Evolutionary conservation across 2,329 filamentous ascomycete species (phyloP), one percentile per base, ranked within the genome.

Genomic region (Botrytis byssoidea): DNA sequence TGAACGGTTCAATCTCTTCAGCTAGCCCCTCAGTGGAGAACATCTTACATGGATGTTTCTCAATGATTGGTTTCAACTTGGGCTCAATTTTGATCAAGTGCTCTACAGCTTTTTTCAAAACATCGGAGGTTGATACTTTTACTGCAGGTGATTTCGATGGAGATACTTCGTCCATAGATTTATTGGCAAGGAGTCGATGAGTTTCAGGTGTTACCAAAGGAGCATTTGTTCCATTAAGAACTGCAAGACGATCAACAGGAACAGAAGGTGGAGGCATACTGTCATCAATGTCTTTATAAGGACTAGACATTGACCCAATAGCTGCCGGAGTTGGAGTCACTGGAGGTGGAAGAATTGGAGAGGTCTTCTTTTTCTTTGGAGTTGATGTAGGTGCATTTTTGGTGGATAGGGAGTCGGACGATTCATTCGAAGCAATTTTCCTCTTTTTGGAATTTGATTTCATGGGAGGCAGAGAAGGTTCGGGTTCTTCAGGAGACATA

Each of bases 1-100:
- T 91, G 80, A 98, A 99, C 0, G 96, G 96, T 82, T 98, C 94
- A 74, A 98, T 89, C 76, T 89, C 86, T 82, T 98, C 94, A 42
- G 91, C 89, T n/a, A 98, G 84, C 0, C 94, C 94, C 76, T 92
- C 91, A 0, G 93, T 88, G 1, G 91, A 92, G 83, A 98, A 98
- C 25, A 96, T 84, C 72, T 86, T 87, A 82, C 95, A 98, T 75
- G 88, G 88, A 80, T 97, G 88, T 73, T 89, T 88, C 73, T 93
- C 90, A 67, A 98, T 89, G 29, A 97, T 82, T 0, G 88, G 85
- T 78, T 89, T 88, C 80, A 98, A 88, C 51, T 90, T 90, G 16
- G 90, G 85, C 78, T 98, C 95, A 8, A 92, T 87, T 25, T 85
- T 85, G 77, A 95, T 87, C 10, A 98, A 85, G 82, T 97, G 91